Conservation (phyloP, 371 early-diverging fungal species). For the Nosema bombycis region DNA sequence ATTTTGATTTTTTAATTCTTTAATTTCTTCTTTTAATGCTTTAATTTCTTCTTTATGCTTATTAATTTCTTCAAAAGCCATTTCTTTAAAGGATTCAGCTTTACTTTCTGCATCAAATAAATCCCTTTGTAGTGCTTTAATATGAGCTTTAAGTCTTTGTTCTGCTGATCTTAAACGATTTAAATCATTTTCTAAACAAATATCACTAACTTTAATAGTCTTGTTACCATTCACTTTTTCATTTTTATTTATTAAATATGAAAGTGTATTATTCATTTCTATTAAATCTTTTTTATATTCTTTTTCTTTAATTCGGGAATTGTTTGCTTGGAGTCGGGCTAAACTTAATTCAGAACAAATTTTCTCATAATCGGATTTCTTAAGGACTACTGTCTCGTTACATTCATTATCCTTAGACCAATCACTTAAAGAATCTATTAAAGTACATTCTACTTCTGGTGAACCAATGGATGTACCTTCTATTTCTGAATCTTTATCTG, state of each 20-base stretch:
- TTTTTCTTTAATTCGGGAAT: conserved; percentile 27
- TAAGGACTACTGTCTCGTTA: conserved; percentile 15
- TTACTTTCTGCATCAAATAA: conserved; percentile 34
- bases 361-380: conserved; percentile 26
- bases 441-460: not conserved
- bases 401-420: conserved; percentile 22
- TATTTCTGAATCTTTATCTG: not conserved
- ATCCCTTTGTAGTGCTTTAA: conserved; percentile 47
- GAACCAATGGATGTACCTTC: not conserved
- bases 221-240: not conserved
- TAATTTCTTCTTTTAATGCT: conserved; percentile 3
- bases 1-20: conserved; percentile 11
- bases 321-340: conserved; percentile 2
- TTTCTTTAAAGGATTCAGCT: conserved; percentile 32
- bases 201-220: not conserved
- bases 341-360: not conserved
- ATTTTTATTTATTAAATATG: conserved; percentile 36
- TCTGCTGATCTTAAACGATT: conserved; percentile 29
- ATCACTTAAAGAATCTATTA: conserved; percentile 3
- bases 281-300: conserved; percentile 27
- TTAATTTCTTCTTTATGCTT: conserved; percentile 12
- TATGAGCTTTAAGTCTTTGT: conserved; percentile 35
- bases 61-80: conserved; percentile 15
- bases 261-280: conserved; percentile 42
- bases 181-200: conserved; percentile 30